A percentile compares a stretch with the other conserved stretches of the same genome.
Evolutionary conservation across 768 basidiomycete species (phyloP).

Genomic region (Porphyrellus cyaneotinctus): DNA sequence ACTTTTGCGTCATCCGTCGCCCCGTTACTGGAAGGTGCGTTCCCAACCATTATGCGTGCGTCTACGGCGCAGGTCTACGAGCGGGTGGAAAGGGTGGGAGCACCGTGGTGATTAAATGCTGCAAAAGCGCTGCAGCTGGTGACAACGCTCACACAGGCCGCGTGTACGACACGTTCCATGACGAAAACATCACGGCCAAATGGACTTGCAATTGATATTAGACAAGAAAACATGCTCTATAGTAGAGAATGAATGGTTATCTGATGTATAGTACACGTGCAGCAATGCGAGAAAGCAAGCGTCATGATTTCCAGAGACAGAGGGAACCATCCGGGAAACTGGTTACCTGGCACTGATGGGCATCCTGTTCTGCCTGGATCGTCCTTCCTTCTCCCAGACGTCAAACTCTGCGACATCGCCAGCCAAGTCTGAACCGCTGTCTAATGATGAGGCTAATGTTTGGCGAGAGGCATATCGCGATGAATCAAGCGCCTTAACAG

Average conservation of each 20-base stretch:
- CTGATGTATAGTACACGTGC: constrained; percentile 9
- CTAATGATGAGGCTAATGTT: background rate
- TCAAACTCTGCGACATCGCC: constrained; percentile 17
- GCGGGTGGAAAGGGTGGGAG: constrained; percentile 4
- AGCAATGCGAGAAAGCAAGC: background rate
- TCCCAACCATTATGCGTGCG: constrained; percentile 22
- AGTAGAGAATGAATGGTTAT: constrained; percentile 4
- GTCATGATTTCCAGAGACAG: background rate
- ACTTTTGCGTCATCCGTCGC: constrained; percentile 8
- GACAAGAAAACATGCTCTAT: background rate
- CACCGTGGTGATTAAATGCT: constrained; percentile 9
- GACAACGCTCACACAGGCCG: constrained; percentile 22
- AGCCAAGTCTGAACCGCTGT: background rate
- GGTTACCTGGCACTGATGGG: constrained; percentile 30
- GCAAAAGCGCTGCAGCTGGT: constrained; percentile 3
- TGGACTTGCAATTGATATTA: no score
- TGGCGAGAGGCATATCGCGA: constrained; percentile 6
- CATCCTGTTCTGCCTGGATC: constrained; percentile 37
- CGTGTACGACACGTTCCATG: constrained; percentile 18
- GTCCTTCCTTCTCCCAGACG: constrained; percentile 43
- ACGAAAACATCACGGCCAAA: background rate
- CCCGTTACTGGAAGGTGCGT: constrained; percentile 14
- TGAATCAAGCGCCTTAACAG: constrained; percentile 33
- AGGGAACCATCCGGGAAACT: background rate
- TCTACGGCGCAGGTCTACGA: constrained; percentile 3